Percentiles rank a stretch among this genome's conserved stretches.
phyloP scores from a whole-genome alignment of 805 yeast species.

The Lachancea lanzarotensis region DNA sequence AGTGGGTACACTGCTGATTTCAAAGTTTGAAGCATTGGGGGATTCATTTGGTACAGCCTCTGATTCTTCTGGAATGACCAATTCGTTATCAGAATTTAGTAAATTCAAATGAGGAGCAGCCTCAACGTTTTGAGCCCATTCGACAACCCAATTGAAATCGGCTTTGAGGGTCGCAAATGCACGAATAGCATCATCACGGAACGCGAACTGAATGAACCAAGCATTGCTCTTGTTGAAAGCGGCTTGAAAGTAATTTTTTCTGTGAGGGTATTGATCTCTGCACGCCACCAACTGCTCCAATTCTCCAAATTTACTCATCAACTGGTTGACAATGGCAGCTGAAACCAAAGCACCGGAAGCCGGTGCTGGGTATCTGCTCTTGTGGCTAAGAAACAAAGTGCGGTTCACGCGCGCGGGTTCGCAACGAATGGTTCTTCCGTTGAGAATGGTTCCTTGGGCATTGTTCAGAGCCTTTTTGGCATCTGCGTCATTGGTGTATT shows the following conservation, averaged over 20 bases:
- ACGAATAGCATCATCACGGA: conserved; percentile 80
- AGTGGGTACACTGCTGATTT: neutral
- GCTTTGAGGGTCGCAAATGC: conserved; percentile 68
- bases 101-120: conserved; percentile 36
- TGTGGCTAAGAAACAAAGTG: conserved; percentile 55
- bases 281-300: conserved; percentile 56
- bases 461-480: conserved; percentile 58
- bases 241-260: conserved; percentile 14
- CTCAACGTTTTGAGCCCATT: conserved; percentile 84
- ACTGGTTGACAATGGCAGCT: conserved; percentile 32
- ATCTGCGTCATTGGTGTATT: conserved; percentile 63
- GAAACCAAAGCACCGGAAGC: conserved; percentile 11
- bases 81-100: conserved; percentile 7
- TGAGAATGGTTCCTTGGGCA: conserved; percentile 63
- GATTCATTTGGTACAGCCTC: neutral
- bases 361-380: conserved; percentile 1
- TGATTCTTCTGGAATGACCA: neutral
- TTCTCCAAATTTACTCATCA: conserved; percentile 58
- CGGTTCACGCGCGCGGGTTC: conserved; percentile 90
- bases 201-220: conserved; percentile 76
- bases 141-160: conserved; percentile 51
- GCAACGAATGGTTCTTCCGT: conserved; percentile 75
- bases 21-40: neutral
- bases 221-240: conserved; percentile 30
- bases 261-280: conserved; percentile 24